Evolutionary conservation across 148 eudicot species (phyloP).

Genomic region (Agrostemma githago): DNA sequence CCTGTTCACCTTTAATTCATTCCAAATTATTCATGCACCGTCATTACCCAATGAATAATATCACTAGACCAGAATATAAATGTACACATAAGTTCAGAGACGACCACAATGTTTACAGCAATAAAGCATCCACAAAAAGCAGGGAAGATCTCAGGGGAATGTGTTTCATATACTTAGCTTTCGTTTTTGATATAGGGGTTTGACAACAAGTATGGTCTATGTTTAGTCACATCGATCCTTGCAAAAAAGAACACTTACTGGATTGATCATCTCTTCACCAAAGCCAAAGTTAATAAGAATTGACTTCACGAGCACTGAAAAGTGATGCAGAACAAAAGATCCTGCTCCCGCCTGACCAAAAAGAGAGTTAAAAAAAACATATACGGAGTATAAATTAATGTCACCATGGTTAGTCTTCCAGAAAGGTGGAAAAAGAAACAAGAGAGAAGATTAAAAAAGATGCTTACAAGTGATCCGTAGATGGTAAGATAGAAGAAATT

Average conservation of each 20-base stretch:
- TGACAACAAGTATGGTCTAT: background rate
- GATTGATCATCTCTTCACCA: conserved; percentile 89
- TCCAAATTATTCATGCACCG: background rate
- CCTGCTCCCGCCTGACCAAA: conserved; percentile 76
- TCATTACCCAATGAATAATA: background rate
- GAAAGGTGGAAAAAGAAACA: background rate
- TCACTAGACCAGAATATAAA: background rate
- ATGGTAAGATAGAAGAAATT: conserved; percentile 62
- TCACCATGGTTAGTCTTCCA: background rate
- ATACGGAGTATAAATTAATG: background rate
- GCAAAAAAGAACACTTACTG: conserved; percentile 44
- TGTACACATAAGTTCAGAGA: background rate
- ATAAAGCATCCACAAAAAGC: background rate
- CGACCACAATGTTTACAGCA: background rate
- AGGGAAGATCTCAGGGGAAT: background rate
- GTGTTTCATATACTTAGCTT: background rate
- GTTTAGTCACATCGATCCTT: background rate
- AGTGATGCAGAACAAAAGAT: conserved; percentile 59
- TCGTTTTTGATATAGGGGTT: background rate
- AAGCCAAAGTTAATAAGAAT: conserved; percentile 77
- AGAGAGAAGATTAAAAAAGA: background rate
- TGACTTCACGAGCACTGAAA: conserved; percentile 66
- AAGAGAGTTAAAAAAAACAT: background rate
- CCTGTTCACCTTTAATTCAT: background rate
- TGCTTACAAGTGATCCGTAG: conserved; percentile 72